These are phyloP conservation scores for Candida multigemmis DNA, from an alignment of 805 yeast species.

Conservation along the genomic window DNA sequence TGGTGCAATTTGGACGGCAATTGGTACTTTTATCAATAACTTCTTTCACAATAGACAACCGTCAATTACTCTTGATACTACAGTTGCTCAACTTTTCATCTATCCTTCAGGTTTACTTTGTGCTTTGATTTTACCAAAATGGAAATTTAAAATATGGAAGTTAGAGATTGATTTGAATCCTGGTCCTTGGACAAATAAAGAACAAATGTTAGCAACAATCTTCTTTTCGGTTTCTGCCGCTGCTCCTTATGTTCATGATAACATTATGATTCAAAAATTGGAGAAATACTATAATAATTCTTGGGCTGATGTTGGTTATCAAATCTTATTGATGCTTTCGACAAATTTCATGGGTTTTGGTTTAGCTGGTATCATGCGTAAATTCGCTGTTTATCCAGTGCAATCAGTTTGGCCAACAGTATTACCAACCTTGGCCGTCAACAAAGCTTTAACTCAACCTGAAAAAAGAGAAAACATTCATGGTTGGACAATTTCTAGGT, in stretches of 20 bases:
- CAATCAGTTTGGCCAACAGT: conserved; percentile 18
- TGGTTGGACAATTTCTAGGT: conserved; percentile 22
- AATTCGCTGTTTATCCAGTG: conserved; percentile 18
- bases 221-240: conserved; percentile 10
- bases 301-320: conserved; percentile 22
- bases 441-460: conserved; percentile 18
- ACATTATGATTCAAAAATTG: conserved; percentile 17
- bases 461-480: conserved; percentile 17
- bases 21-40: conserved; percentile 46
- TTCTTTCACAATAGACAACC: conserved; percentile 48
- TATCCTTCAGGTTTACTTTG: conserved; percentile 31
- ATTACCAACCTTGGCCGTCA: conserved; percentile 20
- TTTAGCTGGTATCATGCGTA: conserved; percentile 20
- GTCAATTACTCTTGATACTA: conserved; percentile 27
- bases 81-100: conserved; percentile 35
- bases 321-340: conserved; percentile 13
- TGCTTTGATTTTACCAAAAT: conserved; percentile 33
- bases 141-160: conserved; percentile 6
- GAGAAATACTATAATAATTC: conserved; percentile 10
- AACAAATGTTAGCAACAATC: conserved; percentile 55
- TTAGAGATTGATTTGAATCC: conserved; percentile 33
- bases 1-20: conserved; percentile 38
- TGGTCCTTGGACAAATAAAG: conserved; percentile 48
- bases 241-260: conserved; percentile 19
- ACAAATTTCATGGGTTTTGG: conserved; percentile 21